Evolutionary conservation across 2,329 filamentous ascomycete species (phyloP), one percentile per base, ranked within the genome.

Genomic region (Penicillium janthinellum): DNA sequence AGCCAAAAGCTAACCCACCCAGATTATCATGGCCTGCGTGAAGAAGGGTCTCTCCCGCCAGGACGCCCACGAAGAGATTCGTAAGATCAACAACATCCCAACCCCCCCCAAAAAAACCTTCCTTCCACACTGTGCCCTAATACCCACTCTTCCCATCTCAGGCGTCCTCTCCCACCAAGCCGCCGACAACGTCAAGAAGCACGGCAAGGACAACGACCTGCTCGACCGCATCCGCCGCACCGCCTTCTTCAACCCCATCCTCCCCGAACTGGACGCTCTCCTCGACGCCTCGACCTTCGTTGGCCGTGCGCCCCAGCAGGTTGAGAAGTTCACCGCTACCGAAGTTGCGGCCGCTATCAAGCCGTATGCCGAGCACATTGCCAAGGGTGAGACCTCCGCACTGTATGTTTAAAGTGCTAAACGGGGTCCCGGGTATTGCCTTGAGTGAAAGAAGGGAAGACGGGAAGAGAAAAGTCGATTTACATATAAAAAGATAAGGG

Each of bases 1-100:
- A 55, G 31, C n/a, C 17, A 73, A 48, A 72, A 20, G 67, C 71
- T 74, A 56, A 77, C 69, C 15, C 81, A n/a, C 85, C 71, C 31
- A 72, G 67, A 88, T 92, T 72, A 90, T 93, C 73, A 92, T 96
- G 90, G 87, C 86, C 66, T 82, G 94, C 57, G 86, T 88, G 31
- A 85, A 86, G 58, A 84, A 88, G 70, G 91, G 90, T 35, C 84
- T 81, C 31, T 90, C 86, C 10, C 82, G 92, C 53, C 91, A 96
- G 74, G 90, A 93, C 57, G 89, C 91, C 1, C 92, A 96, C 77
- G 92, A 96, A 79, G 81, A 94, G 76, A 93, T 96, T 70, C 88
- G 89, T 75, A 70, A 45, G 71, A n/a, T 68, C 45, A 25, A 42
- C 25, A 2, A 20, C 37, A 17, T 1, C 20, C 5, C 12, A n/a